phyloP scores from a whole-genome alignment of 305 asterid species.

The Fraxinus latifolia region DNA sequence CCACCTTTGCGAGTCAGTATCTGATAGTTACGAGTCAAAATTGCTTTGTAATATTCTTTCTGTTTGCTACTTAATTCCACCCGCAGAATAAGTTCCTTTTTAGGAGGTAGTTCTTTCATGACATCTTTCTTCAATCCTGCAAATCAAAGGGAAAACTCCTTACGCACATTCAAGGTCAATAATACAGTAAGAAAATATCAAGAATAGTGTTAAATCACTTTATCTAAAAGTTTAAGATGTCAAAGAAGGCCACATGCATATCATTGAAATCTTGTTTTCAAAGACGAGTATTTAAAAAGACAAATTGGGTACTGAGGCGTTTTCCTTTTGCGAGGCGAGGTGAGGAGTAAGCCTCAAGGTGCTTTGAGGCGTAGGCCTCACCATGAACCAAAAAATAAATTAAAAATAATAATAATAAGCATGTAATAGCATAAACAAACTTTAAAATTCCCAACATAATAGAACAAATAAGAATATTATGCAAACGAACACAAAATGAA shows the following conservation, averaged over 20 bases:
- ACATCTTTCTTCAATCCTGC: slow-evolving; percentile 97
- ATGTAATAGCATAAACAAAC: background rate
- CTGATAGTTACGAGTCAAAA: slow-evolving; percentile 93
- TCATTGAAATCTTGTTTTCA: background rate
- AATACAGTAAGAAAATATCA: slow-evolving; percentile 17
- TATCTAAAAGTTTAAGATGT: background rate
- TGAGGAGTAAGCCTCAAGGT: background rate
- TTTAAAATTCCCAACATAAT: background rate
- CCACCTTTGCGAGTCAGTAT: slow-evolving; percentile 94
- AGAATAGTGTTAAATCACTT: background rate
- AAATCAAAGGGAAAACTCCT: slow-evolving; percentile 22
- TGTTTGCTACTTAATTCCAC: slow-evolving; percentile 92
- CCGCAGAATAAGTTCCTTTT: slow-evolving; percentile 90
- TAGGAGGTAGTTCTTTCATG: slow-evolving; percentile 90
- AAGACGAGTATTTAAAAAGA: background rate
- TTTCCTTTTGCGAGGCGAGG: background rate
- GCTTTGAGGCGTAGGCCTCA: background rate
- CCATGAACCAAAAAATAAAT: background rate
- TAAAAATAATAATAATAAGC: background rate
- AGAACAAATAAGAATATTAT: background rate
- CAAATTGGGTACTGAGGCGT: background rate
- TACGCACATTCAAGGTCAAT: slow-evolving; percentile 5
- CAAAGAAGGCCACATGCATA: background rate
- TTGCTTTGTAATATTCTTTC: slow-evolving; percentile 94
- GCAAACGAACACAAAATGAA: background rate